Evolutionary conservation across 192 early-diverging fungal genomes (phyloP).

Genomic region (Phlyctochytrium planicorne): DNA sequence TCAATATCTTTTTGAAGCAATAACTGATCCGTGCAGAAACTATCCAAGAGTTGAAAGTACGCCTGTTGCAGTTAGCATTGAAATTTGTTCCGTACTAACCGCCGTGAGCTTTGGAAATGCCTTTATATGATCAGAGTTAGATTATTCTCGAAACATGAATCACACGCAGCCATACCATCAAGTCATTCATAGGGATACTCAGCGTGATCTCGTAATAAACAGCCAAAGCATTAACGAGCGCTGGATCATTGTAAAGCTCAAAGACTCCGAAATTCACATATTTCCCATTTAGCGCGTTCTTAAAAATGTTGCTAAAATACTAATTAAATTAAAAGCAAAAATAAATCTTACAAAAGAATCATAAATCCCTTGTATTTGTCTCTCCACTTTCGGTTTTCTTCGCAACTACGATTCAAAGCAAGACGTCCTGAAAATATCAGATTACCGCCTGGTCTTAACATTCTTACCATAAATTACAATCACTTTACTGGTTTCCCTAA

Average conservation of each 20-base stretch:
- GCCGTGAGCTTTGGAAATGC: conserved; percentile 58
- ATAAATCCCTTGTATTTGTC: conserved; percentile 74
- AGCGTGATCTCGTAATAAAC: conserved; percentile 70
- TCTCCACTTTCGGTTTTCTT: conserved; percentile 36
- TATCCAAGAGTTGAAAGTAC: conserved; percentile 68
- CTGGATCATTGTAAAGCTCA: conserved; percentile 79
- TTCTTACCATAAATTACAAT: conserved; percentile 57
- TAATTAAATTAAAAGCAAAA: background rate
- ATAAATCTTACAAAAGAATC: conserved; percentile 60
- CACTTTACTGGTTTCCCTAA: conserved; percentile 78
- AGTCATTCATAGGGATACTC: conserved; percentile 69
- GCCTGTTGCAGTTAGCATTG: conserved; percentile 22
- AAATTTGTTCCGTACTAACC: conserved; percentile 14
- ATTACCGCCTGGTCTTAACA: conserved; percentile 8
- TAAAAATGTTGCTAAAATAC: conserved; percentile 62
- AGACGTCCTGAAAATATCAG: conserved; percentile 10
- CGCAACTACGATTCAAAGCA: conserved; percentile 14
- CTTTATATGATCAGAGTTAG: conserved; percentile 28
- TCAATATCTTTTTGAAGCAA: conserved; percentile 58
- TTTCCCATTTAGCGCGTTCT: conserved; percentile 67
- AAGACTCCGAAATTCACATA: conserved; percentile 94
- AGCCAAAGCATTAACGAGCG: conserved; percentile 65
- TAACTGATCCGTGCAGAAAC: conserved; percentile 66
- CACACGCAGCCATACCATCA: conserved; percentile 56
- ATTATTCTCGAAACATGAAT: too few species aligned